These are phyloP conservation scores for Mucor plumbeus DNA, from an alignment of 371 early-diverging fungal genomes.

Conservation along the genomic window DNA sequence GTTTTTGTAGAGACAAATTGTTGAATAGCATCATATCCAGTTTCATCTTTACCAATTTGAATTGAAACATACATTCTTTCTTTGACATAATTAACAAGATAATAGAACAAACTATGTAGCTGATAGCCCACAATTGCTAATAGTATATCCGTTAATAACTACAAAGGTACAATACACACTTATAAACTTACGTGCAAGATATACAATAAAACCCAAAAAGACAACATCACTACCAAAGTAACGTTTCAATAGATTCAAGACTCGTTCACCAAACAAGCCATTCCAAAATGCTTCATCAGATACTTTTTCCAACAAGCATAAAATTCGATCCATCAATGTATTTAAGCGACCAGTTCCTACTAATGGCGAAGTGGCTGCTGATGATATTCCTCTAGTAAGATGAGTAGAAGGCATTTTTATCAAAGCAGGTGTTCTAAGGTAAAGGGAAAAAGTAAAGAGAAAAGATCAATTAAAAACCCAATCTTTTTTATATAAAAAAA, in stretches of 20 bases:
- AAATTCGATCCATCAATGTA: conserved; percentile 6
- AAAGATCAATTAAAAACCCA: too few relatives aligned
- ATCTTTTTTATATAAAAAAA: too few relatives aligned
- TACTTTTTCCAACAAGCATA: conserved; percentile 25
- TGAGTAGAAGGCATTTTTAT: conserved; percentile 2
- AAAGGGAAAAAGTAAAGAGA: too few relatives aligned
- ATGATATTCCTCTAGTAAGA: not conserved
- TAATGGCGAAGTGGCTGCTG: not conserved
- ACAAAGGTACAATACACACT: too few relatives aligned
- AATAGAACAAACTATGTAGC: conserved; percentile 9
- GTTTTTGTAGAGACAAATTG: conserved; percentile 25
- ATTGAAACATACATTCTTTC: conserved; percentile 33
- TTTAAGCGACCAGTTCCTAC: not conserved
- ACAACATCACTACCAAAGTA: conserved; percentile 41
- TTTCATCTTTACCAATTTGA: conserved; percentile 21
- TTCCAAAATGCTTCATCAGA: conserved; percentile 39
- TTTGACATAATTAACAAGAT: not conserved
- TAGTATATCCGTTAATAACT: not conserved
- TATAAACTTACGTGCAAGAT: conserved; percentile 10
- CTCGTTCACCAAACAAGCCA: conserved; percentile 29
- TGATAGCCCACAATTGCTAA: conserved; percentile 28
- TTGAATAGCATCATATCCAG: conserved; percentile 27
- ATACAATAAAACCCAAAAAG: conserved; percentile 35
- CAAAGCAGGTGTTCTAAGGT: not conserved
- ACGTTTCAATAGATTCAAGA: conserved; percentile 26